These are phyloP conservation scores for Suhomyces yuchorum DNA, from an alignment of 1,139 yeast species.

Conservation along the genomic window DNA sequence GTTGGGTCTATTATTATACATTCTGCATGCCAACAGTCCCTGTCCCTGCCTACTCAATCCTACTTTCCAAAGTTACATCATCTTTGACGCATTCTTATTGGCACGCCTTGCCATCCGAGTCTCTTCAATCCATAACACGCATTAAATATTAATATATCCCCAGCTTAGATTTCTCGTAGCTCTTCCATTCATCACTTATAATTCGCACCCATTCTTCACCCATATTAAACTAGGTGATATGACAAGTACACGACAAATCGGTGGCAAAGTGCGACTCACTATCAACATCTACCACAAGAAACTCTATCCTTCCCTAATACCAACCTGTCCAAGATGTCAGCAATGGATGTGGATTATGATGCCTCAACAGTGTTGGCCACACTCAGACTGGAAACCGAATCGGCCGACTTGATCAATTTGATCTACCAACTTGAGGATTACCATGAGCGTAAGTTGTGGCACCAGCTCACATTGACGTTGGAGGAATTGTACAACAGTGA, in stretches of 20 bases:
- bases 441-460: conserved; percentile 81
- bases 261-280: conserved; percentile 1
- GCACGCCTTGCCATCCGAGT: no score
- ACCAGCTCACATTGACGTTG: conserved; percentile 73
- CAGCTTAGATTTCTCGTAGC: not conserved
- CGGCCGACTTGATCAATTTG: conserved; percentile 60
- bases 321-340: conserved; percentile 15
- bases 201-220: not conserved
- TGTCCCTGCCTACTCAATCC: no score
- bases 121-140: not conserved
- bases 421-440: conserved; percentile 80
- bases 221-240: not conserved
- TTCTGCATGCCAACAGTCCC: no score
- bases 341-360: conserved; percentile 49
- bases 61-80: no score
- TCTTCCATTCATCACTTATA: not conserved
- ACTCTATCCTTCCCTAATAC: not conserved
- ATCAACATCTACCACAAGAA: not conserved
- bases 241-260: not conserved
- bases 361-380: conserved; percentile 66
- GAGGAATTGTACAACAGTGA: conserved; percentile 55
- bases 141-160: not conserved
- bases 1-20: no score
- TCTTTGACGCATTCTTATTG: no score
- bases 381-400: conserved; percentile 68